These are phyloP conservation scores for Cercospora zeae-maydis DNA, from an alignment of 2,329 filamentous ascomycete species.

Conservation along the genomic window DNA sequence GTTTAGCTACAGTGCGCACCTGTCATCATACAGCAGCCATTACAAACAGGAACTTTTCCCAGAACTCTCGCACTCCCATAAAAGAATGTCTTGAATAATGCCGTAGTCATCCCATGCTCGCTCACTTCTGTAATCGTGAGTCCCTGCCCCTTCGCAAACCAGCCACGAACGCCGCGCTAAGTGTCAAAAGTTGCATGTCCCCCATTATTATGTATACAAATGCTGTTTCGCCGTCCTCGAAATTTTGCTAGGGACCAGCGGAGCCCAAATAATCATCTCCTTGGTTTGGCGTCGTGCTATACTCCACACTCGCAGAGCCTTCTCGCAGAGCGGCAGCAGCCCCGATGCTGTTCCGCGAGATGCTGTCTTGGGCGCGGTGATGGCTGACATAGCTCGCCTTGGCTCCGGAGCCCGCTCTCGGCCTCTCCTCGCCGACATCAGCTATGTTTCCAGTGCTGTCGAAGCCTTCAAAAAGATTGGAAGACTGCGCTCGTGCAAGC, in stretches of 20 bases:
- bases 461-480: conserved; percentile 28
- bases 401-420: not conserved
- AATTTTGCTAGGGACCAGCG: not conserved
- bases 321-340: conserved; percentile 29
- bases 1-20: not conserved
- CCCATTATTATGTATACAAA: not conserved
- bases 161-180: conserved; percentile 9
- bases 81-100: conserved; percentile 2
- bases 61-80: not conserved
- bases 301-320: conserved; percentile 16
- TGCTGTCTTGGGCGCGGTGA: conserved; percentile 32
- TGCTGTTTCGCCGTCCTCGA: not conserved
- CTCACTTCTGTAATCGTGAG: conserved; percentile 9
- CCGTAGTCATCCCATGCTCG: not conserved
- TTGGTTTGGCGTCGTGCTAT: conserved; percentile 15
- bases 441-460: conserved; percentile 22
- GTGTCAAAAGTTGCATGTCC: not conserved
- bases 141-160: not conserved
- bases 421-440: conserved; percentile 4
- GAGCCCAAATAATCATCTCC: conserved; percentile 7
- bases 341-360: conserved; percentile 32
- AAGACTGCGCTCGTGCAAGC: not conserved
- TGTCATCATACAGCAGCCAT: not conserved
- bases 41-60: not conserved
- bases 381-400: conserved; percentile 22